Evolutionary conservation across 2,329 filamentous ascomycete genomes (phyloP).

Genomic region (Pseudogymnoascus sp.): DNA sequence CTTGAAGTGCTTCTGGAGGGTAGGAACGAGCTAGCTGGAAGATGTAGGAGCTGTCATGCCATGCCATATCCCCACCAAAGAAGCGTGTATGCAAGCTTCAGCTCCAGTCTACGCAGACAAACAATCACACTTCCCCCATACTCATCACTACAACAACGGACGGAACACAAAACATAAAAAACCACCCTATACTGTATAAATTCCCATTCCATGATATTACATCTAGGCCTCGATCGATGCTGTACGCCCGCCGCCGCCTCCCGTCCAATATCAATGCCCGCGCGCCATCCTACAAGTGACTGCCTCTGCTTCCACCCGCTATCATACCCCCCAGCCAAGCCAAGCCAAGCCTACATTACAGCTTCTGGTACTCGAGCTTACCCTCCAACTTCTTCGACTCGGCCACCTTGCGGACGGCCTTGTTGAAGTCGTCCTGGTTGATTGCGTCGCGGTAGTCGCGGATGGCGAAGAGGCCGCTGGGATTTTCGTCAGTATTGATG

Average conservation of each 20-base stretch:
- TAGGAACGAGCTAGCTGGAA: too few relatives aligned
- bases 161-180: not conserved
- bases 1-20: too few relatives aligned
- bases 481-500: conserved; percentile 21
- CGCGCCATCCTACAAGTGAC: not conserved
- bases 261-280: conserved; percentile 1
- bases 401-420: conserved; percentile 93
- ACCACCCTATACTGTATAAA: not conserved
- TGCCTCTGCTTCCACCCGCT: not conserved
- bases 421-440: conserved; percentile 99
- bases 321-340: not conserved
- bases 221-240: not conserved
- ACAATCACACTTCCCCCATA: not conserved
- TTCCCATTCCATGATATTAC: conserved; percentile 1
- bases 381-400: conserved; percentile 98
- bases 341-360: conserved; percentile 42
- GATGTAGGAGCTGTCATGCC: not conserved
- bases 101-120: too few relatives aligned
- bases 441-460: conserved; percentile 95
- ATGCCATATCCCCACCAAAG: not conserved
- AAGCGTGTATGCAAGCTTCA: too few relatives aligned
- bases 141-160: not conserved
- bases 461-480: conserved; percentile 88
- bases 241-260: not conserved
- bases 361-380: conserved; percentile 95